Conservation (phyloP, 345 rosid species). For the Acer campestre region DNA sequence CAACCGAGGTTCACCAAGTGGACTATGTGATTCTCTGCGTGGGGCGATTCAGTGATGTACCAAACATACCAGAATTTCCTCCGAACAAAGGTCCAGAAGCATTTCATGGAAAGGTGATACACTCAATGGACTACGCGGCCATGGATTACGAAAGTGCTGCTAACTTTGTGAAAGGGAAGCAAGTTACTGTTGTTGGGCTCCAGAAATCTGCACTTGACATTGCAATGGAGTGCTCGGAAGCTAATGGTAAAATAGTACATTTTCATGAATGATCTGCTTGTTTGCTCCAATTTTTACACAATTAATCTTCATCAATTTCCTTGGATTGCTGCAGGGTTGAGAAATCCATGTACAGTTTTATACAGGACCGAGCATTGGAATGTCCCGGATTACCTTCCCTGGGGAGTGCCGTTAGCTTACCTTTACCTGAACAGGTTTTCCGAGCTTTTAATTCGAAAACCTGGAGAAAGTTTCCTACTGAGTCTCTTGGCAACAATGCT, state of each 20-base stretch:
- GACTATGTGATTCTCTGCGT: conserved; percentile 42
- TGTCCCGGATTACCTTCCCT: conserved; percentile 44
- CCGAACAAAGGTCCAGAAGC: conserved; percentile 40
- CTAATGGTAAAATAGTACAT: conserved; percentile 26
- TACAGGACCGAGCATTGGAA: conserved; percentile 48
- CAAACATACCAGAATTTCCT: conserved; percentile 43
- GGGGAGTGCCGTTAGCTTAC: conserved; percentile 38
- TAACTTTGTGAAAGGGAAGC: conserved; percentile 25
- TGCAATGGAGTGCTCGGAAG: conserved; percentile 37
- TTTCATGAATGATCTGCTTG: no score
- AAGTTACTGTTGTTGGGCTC: conserved; percentile 38
- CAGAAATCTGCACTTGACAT: conserved; percentile 46
- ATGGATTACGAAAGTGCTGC: conserved; percentile 14
- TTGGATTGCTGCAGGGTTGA: conserved; percentile 25
- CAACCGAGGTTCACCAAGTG: conserved; percentile 25
- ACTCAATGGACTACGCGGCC: conserved; percentile 41
- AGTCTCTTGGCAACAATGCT: conserved; percentile 35
- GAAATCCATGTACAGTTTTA: conserved; percentile 41
- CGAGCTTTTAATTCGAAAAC: conserved; percentile 52
- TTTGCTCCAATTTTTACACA: no score
- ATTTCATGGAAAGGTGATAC: conserved; percentile 46
- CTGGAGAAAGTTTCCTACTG: conserved; percentile 39
- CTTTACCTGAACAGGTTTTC: conserved; percentile 45
- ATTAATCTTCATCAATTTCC: no score
- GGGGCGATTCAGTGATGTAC: conserved; percentile 41